Conservation (phyloP, 2,329 filamentous ascomycete species). For the Colletotrichum filicis region DNA sequence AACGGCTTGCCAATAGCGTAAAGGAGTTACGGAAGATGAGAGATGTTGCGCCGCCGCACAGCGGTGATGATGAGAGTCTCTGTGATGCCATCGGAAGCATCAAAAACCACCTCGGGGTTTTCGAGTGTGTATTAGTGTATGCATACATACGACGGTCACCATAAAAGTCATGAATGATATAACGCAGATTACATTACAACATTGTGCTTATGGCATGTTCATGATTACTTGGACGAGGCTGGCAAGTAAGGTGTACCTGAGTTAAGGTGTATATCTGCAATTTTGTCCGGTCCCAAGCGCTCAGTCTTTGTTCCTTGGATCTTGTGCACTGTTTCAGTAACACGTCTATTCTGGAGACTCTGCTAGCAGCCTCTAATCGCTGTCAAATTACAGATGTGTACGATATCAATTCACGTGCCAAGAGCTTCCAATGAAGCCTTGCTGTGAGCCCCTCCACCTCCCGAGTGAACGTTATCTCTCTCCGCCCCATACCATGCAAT, state of each 20-base stretch:
- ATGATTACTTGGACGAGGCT: not conserved
- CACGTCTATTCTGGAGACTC: too few relatives aligned
- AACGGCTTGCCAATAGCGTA: not conserved
- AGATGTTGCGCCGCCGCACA: not conserved
- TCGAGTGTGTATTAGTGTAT: conserved; percentile 32
- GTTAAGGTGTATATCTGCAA: not conserved
- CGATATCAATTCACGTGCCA: not conserved
- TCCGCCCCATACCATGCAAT: not conserved
- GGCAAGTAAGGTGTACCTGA: too few relatives aligned
- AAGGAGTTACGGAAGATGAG: conserved; percentile 22
- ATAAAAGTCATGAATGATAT: conserved; percentile 36
- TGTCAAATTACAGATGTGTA: conserved; percentile 11
- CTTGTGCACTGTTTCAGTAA: too few relatives aligned
- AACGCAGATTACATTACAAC: conserved; percentile 21
- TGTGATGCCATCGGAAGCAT: conserved; percentile 25
- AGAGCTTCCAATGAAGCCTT: not conserved
- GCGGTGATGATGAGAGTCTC: conserved; percentile 17
- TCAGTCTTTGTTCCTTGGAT: not conserved
- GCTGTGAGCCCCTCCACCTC: not conserved
- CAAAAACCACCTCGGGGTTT: conserved; percentile 31
- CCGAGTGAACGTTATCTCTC: not conserved
- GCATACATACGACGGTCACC: conserved; percentile 30
- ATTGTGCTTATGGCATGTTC: not conserved
- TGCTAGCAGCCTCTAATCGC: not conserved
- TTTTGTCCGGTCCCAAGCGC: too few relatives aligned